Base-by-base conservation (phyloP, 2,329 filamentous ascomycete genomes). In the Bipolaris bicolor region DNA sequence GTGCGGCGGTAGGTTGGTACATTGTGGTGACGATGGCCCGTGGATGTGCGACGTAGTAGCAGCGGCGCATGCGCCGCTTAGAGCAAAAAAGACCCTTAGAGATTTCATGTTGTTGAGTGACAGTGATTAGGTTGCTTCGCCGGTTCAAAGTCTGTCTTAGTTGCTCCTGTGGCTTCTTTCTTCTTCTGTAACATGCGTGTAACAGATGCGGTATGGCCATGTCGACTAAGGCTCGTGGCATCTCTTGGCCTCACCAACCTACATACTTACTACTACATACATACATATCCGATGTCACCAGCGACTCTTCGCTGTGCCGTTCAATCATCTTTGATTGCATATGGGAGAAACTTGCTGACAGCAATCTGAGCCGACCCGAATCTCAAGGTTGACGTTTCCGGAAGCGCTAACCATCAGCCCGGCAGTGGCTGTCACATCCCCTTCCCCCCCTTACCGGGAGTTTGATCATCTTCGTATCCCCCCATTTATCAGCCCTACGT, bases 121-220 rank as follows among this genome's bases (percentile, higher is more conserved):
- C 39, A 34, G 43, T n/a, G 53, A 29, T 43, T 11, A 39, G 39
- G 50, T 24, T 40, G 24, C 37, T 52, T 55, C 36, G 47, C 40
- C 40, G 16, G 39, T 22, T 29, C 46, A 45, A 55, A 33, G 39
- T 56, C 60, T 58, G 33, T 29, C 24, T 26, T 29, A 49, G 54
- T 20, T 37, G 31, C 54, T 58, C 29, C 10, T 31, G 29, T 31
- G 29, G 13, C 58, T 46, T 55, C 34, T 36, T 40, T 9, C 7
- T 18, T 9, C 9, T 50, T 52, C 64, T 64, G 62, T 64, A 64
- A 68, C 65, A 53, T 53, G 41, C 33, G 50, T 64, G 65, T 64
- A 67, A 68, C 65, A 33, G 45, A 45, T 15, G 46, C 47, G 39
- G 39, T 29, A 10, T 37, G 33, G 22, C 29, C 36, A 43, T 24